These are phyloP conservation scores for Anthracocystis setariae DNA, from an alignment of 1,284 basidiomycete species.

Conservation along the genomic window DNA sequence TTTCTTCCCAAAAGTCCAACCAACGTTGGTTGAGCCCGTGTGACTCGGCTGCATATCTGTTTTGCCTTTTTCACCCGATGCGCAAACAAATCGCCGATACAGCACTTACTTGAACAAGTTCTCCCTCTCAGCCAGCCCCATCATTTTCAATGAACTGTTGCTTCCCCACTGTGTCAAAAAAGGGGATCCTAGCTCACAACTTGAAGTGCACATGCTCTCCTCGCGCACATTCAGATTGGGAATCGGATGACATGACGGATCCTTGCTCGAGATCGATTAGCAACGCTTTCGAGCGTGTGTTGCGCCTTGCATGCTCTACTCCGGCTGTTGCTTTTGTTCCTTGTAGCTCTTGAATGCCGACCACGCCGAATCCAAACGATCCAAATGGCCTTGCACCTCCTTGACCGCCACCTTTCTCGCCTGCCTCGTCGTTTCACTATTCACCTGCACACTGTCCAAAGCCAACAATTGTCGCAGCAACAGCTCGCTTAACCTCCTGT, in stretches of 20 bases:
- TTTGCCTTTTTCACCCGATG: neutral
- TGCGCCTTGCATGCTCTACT: neutral
- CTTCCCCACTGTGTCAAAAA: too few relatives aligned
- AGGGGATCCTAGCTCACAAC: too few relatives aligned
- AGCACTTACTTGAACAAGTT: too few relatives aligned
- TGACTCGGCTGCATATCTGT: neutral
- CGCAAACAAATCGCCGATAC: neutral
- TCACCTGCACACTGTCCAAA: conserved; percentile 58
- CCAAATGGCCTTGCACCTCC: conserved; percentile 61
- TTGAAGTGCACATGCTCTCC: too few relatives aligned
- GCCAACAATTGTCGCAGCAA: conserved; percentile 59
- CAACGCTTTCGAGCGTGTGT: too few relatives aligned
- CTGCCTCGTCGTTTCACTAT: conserved; percentile 55
- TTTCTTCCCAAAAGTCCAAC: neutral
- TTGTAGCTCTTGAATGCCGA: conserved; percentile 21
- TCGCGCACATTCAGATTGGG: too few relatives aligned
- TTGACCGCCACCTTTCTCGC: conserved; percentile 62
- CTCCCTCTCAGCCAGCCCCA: too few relatives aligned
- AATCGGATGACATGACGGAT: too few relatives aligned
- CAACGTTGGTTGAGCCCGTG: neutral
- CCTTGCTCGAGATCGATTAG: too few relatives aligned
- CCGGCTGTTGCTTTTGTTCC: neutral
- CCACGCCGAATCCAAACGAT: conserved; percentile 63
- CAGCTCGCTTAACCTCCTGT: conserved; percentile 60
- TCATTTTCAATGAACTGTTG: too few relatives aligned